These are phyloP conservation scores for Choanephora cucurbitarum DNA, from an alignment of 371 early-diverging fungal species.

Conservation along the genomic window DNA sequence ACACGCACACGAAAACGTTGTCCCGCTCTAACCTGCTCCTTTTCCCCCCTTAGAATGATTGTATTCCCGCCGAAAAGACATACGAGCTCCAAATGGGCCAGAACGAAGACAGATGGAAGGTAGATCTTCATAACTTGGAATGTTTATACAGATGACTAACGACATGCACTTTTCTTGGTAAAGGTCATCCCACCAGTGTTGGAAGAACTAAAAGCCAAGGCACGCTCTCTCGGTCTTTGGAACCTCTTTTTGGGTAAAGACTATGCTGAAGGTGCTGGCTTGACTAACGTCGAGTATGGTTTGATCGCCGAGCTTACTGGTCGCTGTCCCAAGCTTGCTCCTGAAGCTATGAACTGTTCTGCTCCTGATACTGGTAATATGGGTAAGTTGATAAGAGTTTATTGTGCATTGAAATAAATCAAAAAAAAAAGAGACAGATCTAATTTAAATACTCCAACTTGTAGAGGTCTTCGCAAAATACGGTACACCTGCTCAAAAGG, in stretches of 20 bases:
- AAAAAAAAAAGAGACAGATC: no score
- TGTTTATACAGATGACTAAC: no score
- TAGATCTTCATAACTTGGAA: slow-evolving; percentile 29
- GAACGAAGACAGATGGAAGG: slow-evolving; percentile 81
- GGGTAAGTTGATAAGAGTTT: slow-evolving; percentile 35
- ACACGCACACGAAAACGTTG: not conserved
- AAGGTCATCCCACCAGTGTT: slow-evolving; percentile 79
- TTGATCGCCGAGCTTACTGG: slow-evolving; percentile 90
- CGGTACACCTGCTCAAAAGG: slow-evolving; percentile 85
- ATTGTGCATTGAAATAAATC: no score
- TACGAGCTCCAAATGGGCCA: slow-evolving; percentile 75
- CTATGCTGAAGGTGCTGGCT: slow-evolving; percentile 80
- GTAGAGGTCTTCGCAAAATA: slow-evolving; percentile 94
- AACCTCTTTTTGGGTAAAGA: slow-evolving; percentile 87
- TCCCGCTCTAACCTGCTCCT: not conserved
- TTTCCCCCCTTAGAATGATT: slow-evolving; percentile 72
- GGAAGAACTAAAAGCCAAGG: slow-evolving; percentile 87
- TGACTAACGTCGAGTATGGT: slow-evolving; percentile 94
- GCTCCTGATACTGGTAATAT: slow-evolving; percentile 99
- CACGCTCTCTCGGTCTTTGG: slow-evolving; percentile 91
- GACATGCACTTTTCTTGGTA: not conserved
- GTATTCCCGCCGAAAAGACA: slow-evolving; percentile 89
- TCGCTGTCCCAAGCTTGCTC: slow-evolving; percentile 73
- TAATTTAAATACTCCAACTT: no score
- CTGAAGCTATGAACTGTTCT: slow-evolving; percentile 89